phyloP scores from a whole-genome alignment of 805 yeast species.

The Clavispora asparagi region DNA sequence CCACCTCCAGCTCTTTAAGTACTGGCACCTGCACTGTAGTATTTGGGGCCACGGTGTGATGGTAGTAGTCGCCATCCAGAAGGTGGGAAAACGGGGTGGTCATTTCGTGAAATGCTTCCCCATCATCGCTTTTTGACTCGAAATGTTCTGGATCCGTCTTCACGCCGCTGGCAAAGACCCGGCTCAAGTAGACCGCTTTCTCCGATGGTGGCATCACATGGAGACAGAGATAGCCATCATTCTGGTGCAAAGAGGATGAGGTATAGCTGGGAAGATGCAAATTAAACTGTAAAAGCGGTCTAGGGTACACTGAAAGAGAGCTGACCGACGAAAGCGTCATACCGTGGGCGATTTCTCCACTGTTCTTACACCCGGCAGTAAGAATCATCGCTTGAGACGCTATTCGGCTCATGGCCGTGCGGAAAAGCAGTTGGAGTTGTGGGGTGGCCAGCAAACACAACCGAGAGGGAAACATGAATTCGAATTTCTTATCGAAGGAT shows the following conservation, averaged over 20 bases:
- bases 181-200: conserved; percentile 53
- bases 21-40: conserved; percentile 44
- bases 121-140: conserved; percentile 18
- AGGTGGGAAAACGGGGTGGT: conserved; percentile 49
- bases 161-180: conserved; percentile 55
- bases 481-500: no score
- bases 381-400: conserved; percentile 41
- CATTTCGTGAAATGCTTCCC: conserved; percentile 38
- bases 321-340: conserved; percentile 83
- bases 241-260: conserved; percentile 56
- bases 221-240: conserved; percentile 51
- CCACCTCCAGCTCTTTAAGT: conserved; percentile 50
- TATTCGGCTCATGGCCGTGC: conserved; percentile 31
- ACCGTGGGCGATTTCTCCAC: conserved; percentile 42
- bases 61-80: conserved; percentile 28
- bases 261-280: conserved; percentile 84
- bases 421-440: conserved; percentile 14
- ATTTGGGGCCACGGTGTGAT: conserved; percentile 13
- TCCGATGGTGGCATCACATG: conserved; percentile 66
- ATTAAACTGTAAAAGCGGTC: conserved; percentile 79
- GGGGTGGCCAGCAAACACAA: background rate
- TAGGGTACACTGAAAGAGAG: conserved; percentile 73
- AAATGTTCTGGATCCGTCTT: conserved; percentile 39
- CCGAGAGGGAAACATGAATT: conserved; percentile 3
- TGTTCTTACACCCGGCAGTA: conserved; percentile 22